These are phyloP conservation scores for Malus sieversii DNA, from an alignment of 306 rosid species.

Conservation along the genomic window DNA sequence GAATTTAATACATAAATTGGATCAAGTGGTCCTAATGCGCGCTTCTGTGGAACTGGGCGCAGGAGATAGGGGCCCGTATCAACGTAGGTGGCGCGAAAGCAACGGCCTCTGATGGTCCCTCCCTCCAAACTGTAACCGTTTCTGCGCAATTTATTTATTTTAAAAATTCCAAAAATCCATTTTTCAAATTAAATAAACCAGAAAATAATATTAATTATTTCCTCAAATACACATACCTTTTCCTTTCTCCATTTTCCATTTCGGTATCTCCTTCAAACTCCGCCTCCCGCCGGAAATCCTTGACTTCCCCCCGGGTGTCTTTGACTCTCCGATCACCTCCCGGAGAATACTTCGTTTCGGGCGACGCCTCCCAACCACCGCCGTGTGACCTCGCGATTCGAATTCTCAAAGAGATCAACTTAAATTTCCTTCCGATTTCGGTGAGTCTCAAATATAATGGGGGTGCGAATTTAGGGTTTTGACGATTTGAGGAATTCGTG, in stretches of 20 bases:
- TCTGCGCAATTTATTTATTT: slow-evolving; percentile 7
- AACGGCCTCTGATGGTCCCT: slow-evolving; percentile 20
- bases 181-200: background rate
- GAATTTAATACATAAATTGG: background rate
- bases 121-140: slow-evolving; percentile 48
- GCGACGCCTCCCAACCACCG: background rate
- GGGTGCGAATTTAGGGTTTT: background rate
- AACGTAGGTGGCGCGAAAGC: slow-evolving; percentile 70
- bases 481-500: background rate
- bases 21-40: background rate
- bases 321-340: slow-evolving; percentile 18
- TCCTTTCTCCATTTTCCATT: slow-evolving; percentile 1
- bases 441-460: background rate
- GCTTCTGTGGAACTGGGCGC: background rate
- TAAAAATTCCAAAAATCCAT: background rate
- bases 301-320: slow-evolving; percentile 20
- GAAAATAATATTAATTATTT: background rate
- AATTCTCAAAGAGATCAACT: background rate
- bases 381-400: background rate
- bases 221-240: background rate
- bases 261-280: background rate
- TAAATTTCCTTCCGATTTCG: background rate
- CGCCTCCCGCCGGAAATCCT: slow-evolving; percentile 23
- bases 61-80: background rate
- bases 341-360: background rate